Percentiles rank a stretch among this genome's conserved stretches.
Evolutionary conservation across 768 basidiomycete genomes (phyloP).

Genomic region (Lyophyllum shimeji): DNA sequence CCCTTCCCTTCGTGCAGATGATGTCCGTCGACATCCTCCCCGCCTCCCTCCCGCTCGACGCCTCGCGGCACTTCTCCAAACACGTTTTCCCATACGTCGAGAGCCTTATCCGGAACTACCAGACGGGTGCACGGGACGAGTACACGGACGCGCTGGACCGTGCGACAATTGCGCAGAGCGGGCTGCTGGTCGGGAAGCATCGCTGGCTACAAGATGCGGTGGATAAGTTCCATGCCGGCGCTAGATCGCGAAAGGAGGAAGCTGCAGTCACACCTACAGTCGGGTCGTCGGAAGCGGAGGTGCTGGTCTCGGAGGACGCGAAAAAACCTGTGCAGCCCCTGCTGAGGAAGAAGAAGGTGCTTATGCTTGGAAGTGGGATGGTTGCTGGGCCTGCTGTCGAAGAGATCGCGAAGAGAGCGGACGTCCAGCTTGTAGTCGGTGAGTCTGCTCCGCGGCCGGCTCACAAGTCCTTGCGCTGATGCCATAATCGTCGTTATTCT

Average conservation of each 20-base stretch:
- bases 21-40: conserved; percentile 94
- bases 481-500: conserved; percentile 2
- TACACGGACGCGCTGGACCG: conserved; percentile 49
- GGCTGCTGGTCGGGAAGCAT: conserved; percentile 52
- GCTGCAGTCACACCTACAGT: background rate
- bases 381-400: conserved; percentile 89
- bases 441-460: conserved; percentile 26
- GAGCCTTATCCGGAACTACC: conserved; percentile 47
- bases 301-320: background rate
- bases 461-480: background rate
- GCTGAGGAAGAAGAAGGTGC: conserved; percentile 56
- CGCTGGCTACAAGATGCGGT: conserved; percentile 59
- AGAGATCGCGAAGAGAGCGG: conserved; percentile 58
- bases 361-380: conserved; percentile 94
- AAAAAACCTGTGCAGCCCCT: background rate
- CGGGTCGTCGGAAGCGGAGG: background rate
- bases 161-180: conserved; percentile 70
- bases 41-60: conserved; percentile 78
- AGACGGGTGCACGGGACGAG: conserved; percentile 21
- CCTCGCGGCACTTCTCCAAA: conserved; percentile 73
- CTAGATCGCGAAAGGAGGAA: background rate
- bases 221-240: conserved; percentile 34
- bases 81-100: conserved; percentile 69
- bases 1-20: conserved; percentile 64
- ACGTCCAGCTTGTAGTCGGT: conserved; percentile 80